Evolutionary conservation across 2,329 filamentous ascomycete genomes (phyloP).

Genomic region (Fusarium siculi): DNA sequence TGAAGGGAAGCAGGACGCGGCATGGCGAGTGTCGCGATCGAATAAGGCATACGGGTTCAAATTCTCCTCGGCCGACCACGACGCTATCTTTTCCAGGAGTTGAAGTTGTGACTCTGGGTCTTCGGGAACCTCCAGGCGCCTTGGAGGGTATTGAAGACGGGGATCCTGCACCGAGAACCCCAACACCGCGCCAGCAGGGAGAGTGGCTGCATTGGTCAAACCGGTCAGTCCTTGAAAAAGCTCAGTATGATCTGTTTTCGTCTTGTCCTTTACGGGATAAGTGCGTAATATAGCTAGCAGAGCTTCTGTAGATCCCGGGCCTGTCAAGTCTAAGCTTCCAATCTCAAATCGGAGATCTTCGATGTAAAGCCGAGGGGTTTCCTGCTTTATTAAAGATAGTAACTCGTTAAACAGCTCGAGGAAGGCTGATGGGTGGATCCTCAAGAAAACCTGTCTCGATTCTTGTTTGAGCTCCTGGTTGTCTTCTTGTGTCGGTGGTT

Average conservation of each 20-base stretch:
- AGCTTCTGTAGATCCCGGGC: conserved; percentile 81
- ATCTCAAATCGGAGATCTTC: conserved; percentile 78
- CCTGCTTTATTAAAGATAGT: conserved; percentile 65
- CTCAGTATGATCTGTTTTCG: conserved; percentile 53
- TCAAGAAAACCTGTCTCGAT: conserved; percentile 68
- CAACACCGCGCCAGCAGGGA: conserved; percentile 77
- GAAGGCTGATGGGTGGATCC: conserved; percentile 86
- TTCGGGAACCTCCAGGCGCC: conserved; percentile 58
- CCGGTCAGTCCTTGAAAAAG: conserved; percentile 64
- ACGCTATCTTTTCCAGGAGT: conserved; percentile 70
- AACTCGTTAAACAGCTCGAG: conserved; percentile 74
- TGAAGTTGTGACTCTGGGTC: conserved; percentile 49
- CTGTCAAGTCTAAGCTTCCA: conserved; percentile 67
- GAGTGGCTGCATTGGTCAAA: conserved; percentile 73
- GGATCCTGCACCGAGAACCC: conserved; percentile 82
- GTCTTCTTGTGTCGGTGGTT: conserved; percentile 44
- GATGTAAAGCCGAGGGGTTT: conserved; percentile 69
- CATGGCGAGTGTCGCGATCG: conserved; percentile 71
- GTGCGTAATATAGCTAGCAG: conserved; percentile 75
- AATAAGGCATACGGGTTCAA: conserved; percentile 69
- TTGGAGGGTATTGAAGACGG: conserved; percentile 80
- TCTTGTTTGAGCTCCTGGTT: conserved; percentile 36
- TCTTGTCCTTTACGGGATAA: conserved; percentile 49
- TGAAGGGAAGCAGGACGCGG: conserved; percentile 73
- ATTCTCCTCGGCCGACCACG: conserved; percentile 72